These are phyloP conservation scores for Phytophthora ramorum DNA, from an alignment of 352 stramenopile species.

Conservation along the genomic window DNA sequence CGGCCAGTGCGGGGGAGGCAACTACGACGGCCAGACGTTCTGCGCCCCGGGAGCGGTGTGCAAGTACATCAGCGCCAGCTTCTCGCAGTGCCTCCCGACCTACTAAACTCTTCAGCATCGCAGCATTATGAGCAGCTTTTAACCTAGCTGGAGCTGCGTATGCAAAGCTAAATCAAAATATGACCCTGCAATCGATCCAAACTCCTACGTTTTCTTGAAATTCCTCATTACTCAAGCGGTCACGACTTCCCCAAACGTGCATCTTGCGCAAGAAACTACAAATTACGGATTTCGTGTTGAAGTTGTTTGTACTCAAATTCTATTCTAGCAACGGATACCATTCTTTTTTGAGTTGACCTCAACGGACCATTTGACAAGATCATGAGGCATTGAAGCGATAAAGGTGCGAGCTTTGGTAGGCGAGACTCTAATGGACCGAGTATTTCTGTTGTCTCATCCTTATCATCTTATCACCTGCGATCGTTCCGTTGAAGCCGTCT, in stretches of 20 bases:
- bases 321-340: too few species aligned
- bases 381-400: too few species aligned
- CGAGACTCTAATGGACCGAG: too few species aligned
- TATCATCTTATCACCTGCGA: background rate
- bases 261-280: too few species aligned
- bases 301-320: too few species aligned
- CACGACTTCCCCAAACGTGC: too few species aligned
- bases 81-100: slow-evolving; percentile 36
- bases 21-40: slow-evolving; percentile 37
- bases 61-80: slow-evolving; percentile 36
- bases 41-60: slow-evolving; percentile 32
- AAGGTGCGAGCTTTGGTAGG: too few species aligned
- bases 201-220: background rate
- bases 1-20: slow-evolving; percentile 30
- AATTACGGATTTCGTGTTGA: too few species aligned
- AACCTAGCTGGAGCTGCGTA: background rate
- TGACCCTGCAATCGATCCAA: background rate
- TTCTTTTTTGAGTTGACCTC: too few species aligned
- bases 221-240: background rate
- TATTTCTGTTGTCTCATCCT: background rate
- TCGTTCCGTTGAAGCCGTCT: background rate
- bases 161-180: background rate
- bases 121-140: background rate
- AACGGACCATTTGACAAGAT: too few species aligned
- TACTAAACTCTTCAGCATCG: slow-evolving; percentile 10